Percentiles rank a stretch among this genome's conserved stretches.
Evolutionary conservation across 2,329 filamentous ascomycete genomes (phyloP).

Genomic region (Penicillium sp.): DNA sequence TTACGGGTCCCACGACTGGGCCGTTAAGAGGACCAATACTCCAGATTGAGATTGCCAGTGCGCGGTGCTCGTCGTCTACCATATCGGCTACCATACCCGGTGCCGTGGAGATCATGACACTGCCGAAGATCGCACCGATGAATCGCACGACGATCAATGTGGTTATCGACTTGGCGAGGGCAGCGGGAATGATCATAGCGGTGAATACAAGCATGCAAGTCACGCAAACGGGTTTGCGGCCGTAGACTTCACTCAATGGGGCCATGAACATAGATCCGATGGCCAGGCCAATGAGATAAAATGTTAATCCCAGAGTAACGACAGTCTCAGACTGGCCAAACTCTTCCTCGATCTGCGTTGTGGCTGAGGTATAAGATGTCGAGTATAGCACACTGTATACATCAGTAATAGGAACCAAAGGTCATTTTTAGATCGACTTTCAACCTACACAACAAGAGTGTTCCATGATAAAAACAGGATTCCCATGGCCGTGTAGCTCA

Average conservation of each 20-base stretch:
- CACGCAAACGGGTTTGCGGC: constrained; percentile 62
- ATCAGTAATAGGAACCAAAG: not conserved
- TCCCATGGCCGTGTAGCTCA: constrained; percentile 58
- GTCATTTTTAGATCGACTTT: not conserved
- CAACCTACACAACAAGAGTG: constrained; percentile 54
- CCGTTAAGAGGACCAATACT: constrained; percentile 82
- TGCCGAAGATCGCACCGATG: constrained; percentile 71
- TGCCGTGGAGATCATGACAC: constrained; percentile 79
- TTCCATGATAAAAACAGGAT: constrained; percentile 59
- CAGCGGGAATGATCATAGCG: constrained; percentile 70
- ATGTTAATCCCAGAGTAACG: constrained; percentile 74
- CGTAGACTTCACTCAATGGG: constrained; percentile 58
- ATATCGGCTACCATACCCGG: constrained; percentile 84
- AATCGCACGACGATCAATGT: constrained; percentile 72
- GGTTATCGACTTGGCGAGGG: constrained; percentile 65
- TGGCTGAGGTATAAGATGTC: constrained; percentile 74
- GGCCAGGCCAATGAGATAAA: constrained; percentile 75
- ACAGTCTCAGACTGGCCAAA: constrained; percentile 61
- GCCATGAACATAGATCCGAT: constrained; percentile 71
- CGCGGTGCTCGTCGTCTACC: constrained; percentile 74
- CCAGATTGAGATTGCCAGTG: constrained; percentile 82
- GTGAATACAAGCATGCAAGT: constrained; percentile 64
- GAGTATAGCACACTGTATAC: constrained; percentile 65
- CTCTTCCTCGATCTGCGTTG: constrained; percentile 67
- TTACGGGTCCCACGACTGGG: constrained; percentile 64